Evolutionary conservation across 2,329 filamentous ascomycete genomes (phyloP).

Genomic region (Huntiella omanensis): DNA sequence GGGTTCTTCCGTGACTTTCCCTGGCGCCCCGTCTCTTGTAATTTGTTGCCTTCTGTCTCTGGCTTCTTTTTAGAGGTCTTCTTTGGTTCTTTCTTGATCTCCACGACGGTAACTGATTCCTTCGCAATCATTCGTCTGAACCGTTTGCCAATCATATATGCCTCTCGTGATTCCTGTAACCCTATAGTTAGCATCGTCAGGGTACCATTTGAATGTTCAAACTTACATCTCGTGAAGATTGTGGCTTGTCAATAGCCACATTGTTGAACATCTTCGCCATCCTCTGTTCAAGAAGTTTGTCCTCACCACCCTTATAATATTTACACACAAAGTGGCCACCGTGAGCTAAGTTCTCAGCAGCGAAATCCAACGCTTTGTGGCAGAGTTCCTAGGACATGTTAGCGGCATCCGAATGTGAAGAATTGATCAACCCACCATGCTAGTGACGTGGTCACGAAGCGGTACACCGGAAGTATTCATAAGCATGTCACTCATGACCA

Average conservation of each 20-base stretch:
- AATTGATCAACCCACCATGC: conserved; percentile 53
- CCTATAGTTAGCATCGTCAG: conserved; percentile 4
- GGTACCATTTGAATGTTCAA: neutral
- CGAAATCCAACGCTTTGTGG: conserved; percentile 59
- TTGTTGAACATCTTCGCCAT: conserved; percentile 60
- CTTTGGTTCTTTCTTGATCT: no score
- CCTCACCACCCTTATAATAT: conserved; percentile 83
- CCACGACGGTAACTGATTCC: no score
- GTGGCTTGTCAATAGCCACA: conserved; percentile 77
- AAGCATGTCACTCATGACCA: conserved; percentile 95
- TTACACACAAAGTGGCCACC: conserved; percentile 94
- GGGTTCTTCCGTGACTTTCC: no score
- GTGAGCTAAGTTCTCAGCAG: conserved; percentile 60
- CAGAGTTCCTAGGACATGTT: conserved; percentile 56
- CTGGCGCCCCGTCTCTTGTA: no score
- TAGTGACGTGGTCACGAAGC: conserved; percentile 78
- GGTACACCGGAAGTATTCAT: conserved; percentile 91
- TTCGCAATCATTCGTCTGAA: conserved; percentile 29
- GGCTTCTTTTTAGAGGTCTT: no score
- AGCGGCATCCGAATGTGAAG: conserved; percentile 1
- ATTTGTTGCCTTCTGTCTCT: no score
- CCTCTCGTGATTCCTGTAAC: conserved; percentile 59
- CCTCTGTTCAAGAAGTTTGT: conserved; percentile 56
- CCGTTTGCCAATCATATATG: conserved; percentile 64
- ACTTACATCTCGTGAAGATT: conserved; percentile 67